Evolutionary conservation across 1,139 yeast genomes (phyloP).

Genomic region (Magnusiomyces fungicola): DNA sequence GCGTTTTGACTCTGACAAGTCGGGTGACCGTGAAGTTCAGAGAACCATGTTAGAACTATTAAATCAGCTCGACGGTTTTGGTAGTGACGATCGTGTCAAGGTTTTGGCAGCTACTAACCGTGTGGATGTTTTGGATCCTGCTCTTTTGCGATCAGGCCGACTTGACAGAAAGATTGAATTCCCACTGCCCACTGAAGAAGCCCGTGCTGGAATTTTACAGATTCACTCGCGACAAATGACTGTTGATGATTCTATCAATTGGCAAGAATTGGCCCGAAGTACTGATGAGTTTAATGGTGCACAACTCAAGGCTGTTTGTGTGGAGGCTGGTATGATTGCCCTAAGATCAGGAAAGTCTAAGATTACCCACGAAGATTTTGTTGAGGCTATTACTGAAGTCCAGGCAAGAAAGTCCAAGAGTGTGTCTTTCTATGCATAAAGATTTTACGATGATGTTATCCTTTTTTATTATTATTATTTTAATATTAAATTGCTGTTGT

Average conservation of each 20-base stretch:
- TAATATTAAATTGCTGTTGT: neutral
- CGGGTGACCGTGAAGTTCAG: constrained; percentile 98
- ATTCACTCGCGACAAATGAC: constrained; percentile 97
- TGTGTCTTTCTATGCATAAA: constrained; percentile 86
- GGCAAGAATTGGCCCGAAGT: constrained; percentile 97
- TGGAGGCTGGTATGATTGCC: constrained; percentile 99
- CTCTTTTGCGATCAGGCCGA: constrained; percentile 93
- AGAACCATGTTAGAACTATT: constrained; percentile 97
- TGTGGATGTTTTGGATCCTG: constrained; percentile 96
- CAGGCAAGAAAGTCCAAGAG: constrained; percentile 95
- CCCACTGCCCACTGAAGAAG: constrained; percentile 95
- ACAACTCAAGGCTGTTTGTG: constrained; percentile 95
- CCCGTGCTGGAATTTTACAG: constrained; percentile 91
- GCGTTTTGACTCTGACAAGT: constrained; percentile 94
- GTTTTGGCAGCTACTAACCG: constrained; percentile 98
- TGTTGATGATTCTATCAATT: constrained; percentile 85
- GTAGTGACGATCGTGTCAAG: constrained; percentile 95
- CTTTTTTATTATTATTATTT: neutral
- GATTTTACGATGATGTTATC: constrained; percentile 8
- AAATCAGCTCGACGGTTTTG: constrained; percentile 96
- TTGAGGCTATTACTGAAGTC: constrained; percentile 96
- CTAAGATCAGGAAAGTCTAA: constrained; percentile 87
- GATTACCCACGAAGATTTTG: constrained; percentile 95
- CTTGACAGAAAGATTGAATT: constrained; percentile 96
- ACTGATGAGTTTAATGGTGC: constrained; percentile 99